Evolutionary conservation across 805 yeast species (phyloP), one percentile per base, ranked within the genome.

Genomic region (Ogataea parapolymorpha): DNA sequence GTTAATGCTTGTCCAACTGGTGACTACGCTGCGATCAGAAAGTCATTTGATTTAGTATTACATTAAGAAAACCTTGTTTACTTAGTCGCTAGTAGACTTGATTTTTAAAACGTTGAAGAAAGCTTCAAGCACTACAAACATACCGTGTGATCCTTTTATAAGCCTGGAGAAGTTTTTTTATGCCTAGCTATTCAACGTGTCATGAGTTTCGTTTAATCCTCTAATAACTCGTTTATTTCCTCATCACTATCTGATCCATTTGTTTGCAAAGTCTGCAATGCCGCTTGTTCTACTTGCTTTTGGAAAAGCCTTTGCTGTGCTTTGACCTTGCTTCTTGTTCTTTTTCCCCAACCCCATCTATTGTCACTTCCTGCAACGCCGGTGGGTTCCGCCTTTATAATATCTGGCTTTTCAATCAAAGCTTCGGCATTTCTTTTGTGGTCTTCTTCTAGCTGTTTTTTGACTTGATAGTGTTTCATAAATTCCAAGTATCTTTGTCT

Each of bases 341-440:
- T 72, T 59, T 84, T 85, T 41, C 93, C 93, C 88, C 89, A 84
- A 22, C 93, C 91, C 68, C 84, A 84, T 5, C 70, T 49, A 27
- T 65, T 57, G 26, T 79, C 79, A 35, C 68, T 61, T 23, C 66
- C 71, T 26, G 59, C 54, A 22, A 33, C 42, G 17, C 50, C 53
- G 17, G 48, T 39, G 5, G 40, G 18, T 14, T 37, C 41, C 17
- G 43, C 49, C 5, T 36, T 68, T 32, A 61, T 59, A 6, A 53
- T 59, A 16, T 63, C 65, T n/a, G 65, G 66, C 18, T 59, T 54
- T 8, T 62, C 59, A n/a, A 63, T 39, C 22, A 61, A 52, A 4
- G 53, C 56, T 24, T 57, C 53, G 5, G 66, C 61, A 53, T 71
- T 72, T 14, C 68, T 69, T 44, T 65, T 62, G 28, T 66, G 63